These are phyloP conservation scores for Barbarea vulgaris DNA, from an alignment of 345 rosid genomes.

Conservation along the genomic window DNA sequence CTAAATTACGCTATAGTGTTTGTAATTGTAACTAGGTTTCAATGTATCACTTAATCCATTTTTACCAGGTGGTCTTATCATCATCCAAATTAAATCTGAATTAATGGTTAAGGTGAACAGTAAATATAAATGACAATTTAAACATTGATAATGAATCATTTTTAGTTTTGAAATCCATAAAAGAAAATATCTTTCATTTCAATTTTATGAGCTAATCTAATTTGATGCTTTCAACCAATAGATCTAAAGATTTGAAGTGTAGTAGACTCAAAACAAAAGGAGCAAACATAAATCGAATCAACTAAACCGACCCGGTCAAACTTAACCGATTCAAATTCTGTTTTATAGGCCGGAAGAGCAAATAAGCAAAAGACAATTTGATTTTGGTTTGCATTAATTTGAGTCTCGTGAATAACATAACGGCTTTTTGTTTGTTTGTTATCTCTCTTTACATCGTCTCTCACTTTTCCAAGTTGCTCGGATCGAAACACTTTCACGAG, in stretches of 20 bases:
- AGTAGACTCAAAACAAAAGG: not conserved
- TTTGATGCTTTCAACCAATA: not conserved
- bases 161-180: not conserved
- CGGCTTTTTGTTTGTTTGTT: constrained; percentile 21
- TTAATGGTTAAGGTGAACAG: not conserved
- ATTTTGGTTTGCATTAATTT: constrained; percentile 25
- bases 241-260: not conserved
- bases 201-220: not conserved
- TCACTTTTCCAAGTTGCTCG: constrained; percentile 40
- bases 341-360: not conserved
- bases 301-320: constrained; percentile 4
- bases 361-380: not conserved
- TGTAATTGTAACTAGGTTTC: not conserved
- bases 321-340: not conserved
- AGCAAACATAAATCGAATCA: not conserved
- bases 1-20: not conserved
- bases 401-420: constrained; percentile 37
- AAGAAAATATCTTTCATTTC: not conserved
- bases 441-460: not conserved
- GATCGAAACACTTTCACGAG: constrained; percentile 41
- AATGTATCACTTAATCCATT: too few species aligned
- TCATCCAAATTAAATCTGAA: not conserved
- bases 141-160: not conserved
- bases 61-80: not conserved
- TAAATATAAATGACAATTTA: not conserved